Base-by-base conservation (phyloP, 2,329 filamentous ascomycete species). In the Exophiala calicioides region DNA sequence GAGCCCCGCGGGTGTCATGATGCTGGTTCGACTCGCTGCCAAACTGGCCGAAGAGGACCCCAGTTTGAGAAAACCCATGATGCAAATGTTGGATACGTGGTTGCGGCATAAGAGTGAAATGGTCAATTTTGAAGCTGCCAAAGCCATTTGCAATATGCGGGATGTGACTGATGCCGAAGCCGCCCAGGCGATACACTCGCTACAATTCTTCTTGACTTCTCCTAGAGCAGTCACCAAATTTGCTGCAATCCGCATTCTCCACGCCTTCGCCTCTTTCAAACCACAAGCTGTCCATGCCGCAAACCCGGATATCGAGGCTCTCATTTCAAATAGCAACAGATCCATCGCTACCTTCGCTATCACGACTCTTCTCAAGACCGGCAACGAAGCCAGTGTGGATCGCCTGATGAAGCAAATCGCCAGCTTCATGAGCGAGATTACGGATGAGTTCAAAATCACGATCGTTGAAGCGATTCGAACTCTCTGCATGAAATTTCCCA, bases 391-490 rank as follows among this genome's bases (percentile, higher is more conserved):
- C 29, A 96, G 90, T 58, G 93, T 98, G 33, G 93, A 98, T 67
- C 84, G 93, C 43, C 73, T 98, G 58, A 96, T 98, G 90, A 96
- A 96, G 79, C 90, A 97, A 68, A 97, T 98, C 54, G 90, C 89
- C 18, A 86, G 87, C 29, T 96, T 98, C 75, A 97, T 98, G 93
- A 88, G 90, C 3, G 93, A 97, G 70, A 97, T 97, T 58, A 96
- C 91, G 5, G 93, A 98, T 65, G 93, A 98, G 69, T 98, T 98
- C 78, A 98, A 97, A 78, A 95, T 98, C 59, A 98, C 93, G n/a
- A 95, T 98, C 62, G 91, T 98, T 32, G 93, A 98, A 69, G 93
- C 93, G 31, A 96, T 98, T 64, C 86, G 93, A 52, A 97, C 93
- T 3, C 75, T 98, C 30, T 97, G 91, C 67, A 77, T 98, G 60